Percentiles rank a stretch among this genome's conserved stretches.
These are phyloP conservation scores for Nigrospora sphaerica DNA, from an alignment of 2,329 filamentous ascomycete species.

Conservation along the genomic window DNA sequence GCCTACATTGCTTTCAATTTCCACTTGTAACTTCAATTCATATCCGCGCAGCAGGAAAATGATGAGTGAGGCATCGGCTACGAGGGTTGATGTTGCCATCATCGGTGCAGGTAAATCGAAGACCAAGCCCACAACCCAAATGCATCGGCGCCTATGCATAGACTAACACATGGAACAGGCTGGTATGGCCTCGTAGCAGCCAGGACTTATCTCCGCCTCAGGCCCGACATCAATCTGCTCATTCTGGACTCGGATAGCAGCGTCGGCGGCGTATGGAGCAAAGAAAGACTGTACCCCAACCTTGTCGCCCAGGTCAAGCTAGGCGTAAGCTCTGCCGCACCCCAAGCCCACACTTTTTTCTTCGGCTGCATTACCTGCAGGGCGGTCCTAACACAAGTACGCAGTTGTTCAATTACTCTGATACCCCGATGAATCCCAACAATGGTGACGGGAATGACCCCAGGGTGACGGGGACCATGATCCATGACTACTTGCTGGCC, in stretches of 20 bases:
- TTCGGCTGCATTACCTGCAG: too few relatives aligned
- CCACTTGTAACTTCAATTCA: too few relatives aligned
- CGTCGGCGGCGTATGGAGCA: constrained; percentile 17
- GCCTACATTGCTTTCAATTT: too few relatives aligned
- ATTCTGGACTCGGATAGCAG: constrained; percentile 15
- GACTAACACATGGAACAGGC: constrained; percentile 4
- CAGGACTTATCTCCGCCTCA: constrained; percentile 14
- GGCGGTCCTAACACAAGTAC: too few relatives aligned
- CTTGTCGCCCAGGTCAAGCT: constrained; percentile 15
- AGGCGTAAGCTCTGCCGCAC: constrained; percentile 8
- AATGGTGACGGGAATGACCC: background rate
- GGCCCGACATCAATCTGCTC: constrained; percentile 12
- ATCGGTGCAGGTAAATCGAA: constrained; percentile 2
- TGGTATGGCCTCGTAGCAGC: constrained; percentile 15
- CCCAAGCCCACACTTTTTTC: background rate
- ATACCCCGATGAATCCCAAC: constrained; percentile 1
- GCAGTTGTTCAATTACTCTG: constrained; percentile 1
- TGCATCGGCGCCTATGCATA: too few relatives aligned
- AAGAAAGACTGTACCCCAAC: constrained; percentile 16
- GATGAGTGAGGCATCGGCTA: too few relatives aligned
- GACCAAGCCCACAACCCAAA: too few relatives aligned
- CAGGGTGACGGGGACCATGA: constrained; percentile 11
- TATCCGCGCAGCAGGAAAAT: too few relatives aligned
- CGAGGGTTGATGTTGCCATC: constrained; percentile 1
- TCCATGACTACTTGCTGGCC: constrained; percentile 7